Base-by-base conservation (phyloP, 331 rosid genomes). In the Pyrus hybrid region DNA sequence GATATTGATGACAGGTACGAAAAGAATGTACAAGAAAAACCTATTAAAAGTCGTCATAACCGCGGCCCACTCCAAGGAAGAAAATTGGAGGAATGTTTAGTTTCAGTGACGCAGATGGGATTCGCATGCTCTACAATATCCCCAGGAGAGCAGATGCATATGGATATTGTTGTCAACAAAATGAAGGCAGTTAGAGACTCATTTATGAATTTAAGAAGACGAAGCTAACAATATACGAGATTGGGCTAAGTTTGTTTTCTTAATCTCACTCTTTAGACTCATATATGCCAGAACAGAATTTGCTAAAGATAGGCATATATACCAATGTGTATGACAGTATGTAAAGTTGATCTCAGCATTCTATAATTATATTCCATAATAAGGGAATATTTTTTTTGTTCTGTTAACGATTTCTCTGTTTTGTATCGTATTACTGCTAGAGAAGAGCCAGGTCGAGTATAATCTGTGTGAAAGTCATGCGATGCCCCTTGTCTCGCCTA, bases 81-180 rank as follows among this genome's bases (percentile, higher is more conserved):
- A 51, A 72, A 17, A 41, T 63, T 71, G 70, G 85, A 83, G 45
- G 84, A 85, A 20, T 81, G 85, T 74, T 33, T 54, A 18, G 61
- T 81, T 23, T 77, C 81, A 1, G 41, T 88, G 63, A 71, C 80
- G 86, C 80, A 76, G 67, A 76, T 88, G 37, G 88, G 91, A 47
- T 51, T 88, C 23, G 75, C 86, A 25, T 90, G 91, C 82, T 83
- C 90, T 16, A 63, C 73, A 70, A 75, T 45, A 37, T 10, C 8
- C 45, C 89, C 92, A 18, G 25, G 12, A 58, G 88, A 86, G 53
- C 21, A 83, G 64, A 43, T 78, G 60, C 18, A 76, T n/a, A 81
- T 86, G 78, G 45, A 29, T 49, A 11, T 25, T n/a, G 87, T 78
- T 7, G 32, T 30, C 28, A 26, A 30, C 0, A 30, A 30, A 30